Evolutionary conservation across 805 yeast species (phyloP), one percentile per base, ranked within the genome.

Genomic region (Wickerhamomyces bovis): DNA sequence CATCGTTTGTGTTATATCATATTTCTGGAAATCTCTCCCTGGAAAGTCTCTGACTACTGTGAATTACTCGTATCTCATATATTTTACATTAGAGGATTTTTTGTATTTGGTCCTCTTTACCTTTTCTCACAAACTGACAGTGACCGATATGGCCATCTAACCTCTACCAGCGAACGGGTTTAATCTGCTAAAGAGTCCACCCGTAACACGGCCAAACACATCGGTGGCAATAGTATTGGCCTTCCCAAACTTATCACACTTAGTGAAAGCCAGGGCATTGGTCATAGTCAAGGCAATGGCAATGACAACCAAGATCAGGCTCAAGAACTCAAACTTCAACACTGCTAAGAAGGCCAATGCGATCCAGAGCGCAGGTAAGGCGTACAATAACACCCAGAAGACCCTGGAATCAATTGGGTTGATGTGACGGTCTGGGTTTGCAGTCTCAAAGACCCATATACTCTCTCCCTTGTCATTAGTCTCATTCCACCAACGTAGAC

Each of bases 401-500:
- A 87, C 77, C 59, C 83, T 85, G 10, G 96, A 84, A 62, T 92
- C 98, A 42, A 94, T 86, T 26, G 96, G 96, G 60, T 92, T 92
- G 58, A 92, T 85, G 53, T 73, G 71, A 48, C 85, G 69, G 39
- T 69, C 67, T 8, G 86, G 85, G 58, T 86, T 87, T 4, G 94
- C 90, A 2, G 89, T 80, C 62, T 88, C 96, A 59, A 88, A 88
- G 19, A 89, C 95, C 95, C 95, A 88, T 47, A 59, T 58, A 30
- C 76, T 64, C 7, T 69, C 73, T 16, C 77, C 71, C 9, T 75
- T 63, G 18, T 69, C 71, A 25, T 76, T 71, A 0, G 89, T 74
- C 62, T 92, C 97, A 62, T 92, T 94, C 97, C 98, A 92, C 99
- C 99, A 92, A 53, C 95, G 75, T 53, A 94, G 72, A 0, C 97